A percentile compares a stretch with the other conserved stretches of the same genome.
Conservation (phyloP, 1,284 basidiomycete species). For the Mycena sp. region DNA sequence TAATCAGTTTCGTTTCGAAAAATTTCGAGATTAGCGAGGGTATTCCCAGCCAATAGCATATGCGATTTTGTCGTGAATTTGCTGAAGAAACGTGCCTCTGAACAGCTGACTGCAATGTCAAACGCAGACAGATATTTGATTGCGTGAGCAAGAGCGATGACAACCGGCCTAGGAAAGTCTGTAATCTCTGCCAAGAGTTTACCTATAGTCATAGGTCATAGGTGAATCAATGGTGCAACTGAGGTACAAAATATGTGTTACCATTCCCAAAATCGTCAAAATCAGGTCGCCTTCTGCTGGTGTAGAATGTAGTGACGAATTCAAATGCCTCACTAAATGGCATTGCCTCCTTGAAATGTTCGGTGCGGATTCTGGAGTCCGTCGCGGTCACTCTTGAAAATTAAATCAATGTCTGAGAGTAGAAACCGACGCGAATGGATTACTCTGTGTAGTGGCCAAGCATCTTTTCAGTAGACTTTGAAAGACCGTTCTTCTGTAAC, state of each 20-base stretch:
- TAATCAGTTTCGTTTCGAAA: conserved; percentile 90
- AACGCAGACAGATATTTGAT: conserved; percentile 84
- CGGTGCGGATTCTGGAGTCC: conserved; percentile 60
- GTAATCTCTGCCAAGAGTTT: conserved; percentile 71
- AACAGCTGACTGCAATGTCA: conserved; percentile 78
- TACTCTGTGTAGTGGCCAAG: conserved; percentile 74
- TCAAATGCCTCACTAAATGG: conserved; percentile 80
- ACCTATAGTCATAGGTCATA: conserved; percentile 47
- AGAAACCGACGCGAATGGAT: conserved; percentile 33
- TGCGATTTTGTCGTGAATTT: conserved; percentile 83
- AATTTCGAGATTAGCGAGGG: conserved; percentile 91
- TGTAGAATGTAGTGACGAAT: conserved; percentile 57
- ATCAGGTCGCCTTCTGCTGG: neutral
- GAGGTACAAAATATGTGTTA: neutral
- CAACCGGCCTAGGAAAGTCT: conserved; percentile 77
- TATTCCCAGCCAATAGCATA: conserved; percentile 92
- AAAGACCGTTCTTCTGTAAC: conserved; percentile 70
- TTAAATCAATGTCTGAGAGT: conserved; percentile 7
- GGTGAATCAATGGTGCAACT: neutral
- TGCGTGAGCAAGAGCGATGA: conserved; percentile 81
- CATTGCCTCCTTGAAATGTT: conserved; percentile 68
- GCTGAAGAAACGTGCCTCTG: conserved; percentile 80
- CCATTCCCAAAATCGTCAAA: neutral
- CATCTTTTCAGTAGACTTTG: conserved; percentile 81
- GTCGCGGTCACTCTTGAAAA: conserved; percentile 49